These are phyloP conservation scores for Amphibolis antarctica DNA, from an alignment of 106 monocot species.

Conservation along the genomic window DNA sequence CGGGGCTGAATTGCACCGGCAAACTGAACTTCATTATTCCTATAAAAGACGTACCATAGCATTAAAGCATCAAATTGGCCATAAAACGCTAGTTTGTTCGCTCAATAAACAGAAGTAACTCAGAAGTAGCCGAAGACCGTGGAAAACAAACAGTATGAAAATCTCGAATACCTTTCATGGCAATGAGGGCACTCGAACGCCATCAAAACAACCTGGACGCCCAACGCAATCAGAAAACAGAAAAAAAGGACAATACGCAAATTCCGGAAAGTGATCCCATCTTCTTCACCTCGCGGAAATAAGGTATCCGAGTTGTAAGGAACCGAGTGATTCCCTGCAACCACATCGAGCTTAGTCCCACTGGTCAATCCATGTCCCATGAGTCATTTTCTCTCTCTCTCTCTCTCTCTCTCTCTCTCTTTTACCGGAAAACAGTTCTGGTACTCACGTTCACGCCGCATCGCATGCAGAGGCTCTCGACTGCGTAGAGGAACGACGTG, in stretches of 20 bases:
- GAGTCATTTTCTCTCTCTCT: no score
- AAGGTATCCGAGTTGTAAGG: slow-evolving; percentile 79
- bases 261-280: background rate
- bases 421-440: no score
- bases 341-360: background rate
- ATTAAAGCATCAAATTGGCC: background rate
- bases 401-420: no score
- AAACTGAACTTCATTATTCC: slow-evolving; percentile 97
- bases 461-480: slow-evolving; percentile 99
- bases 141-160: background rate
- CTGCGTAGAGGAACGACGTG: slow-evolving; percentile 20
- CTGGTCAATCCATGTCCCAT: no score
- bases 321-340: slow-evolving; percentile 78
- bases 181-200: slow-evolving; percentile 96
- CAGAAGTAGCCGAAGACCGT: background rate
- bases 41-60: slow-evolving; percentile 8
- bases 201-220: slow-evolving; percentile 71
- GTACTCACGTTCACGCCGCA: slow-evolving; percentile 77
- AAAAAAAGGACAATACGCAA: background rate
- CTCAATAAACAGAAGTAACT: background rate
- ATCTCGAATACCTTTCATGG: slow-evolving; percentile 51
- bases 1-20: slow-evolving; percentile 77
- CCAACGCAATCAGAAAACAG: background rate
- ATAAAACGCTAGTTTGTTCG: background rate
- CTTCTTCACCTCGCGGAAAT: slow-evolving; percentile 68